Percentiles rank a stretch among this genome's conserved stretches.
Conservation (phyloP, 2,329 filamentous ascomycete species). For the Fusarium nanum region DNA sequence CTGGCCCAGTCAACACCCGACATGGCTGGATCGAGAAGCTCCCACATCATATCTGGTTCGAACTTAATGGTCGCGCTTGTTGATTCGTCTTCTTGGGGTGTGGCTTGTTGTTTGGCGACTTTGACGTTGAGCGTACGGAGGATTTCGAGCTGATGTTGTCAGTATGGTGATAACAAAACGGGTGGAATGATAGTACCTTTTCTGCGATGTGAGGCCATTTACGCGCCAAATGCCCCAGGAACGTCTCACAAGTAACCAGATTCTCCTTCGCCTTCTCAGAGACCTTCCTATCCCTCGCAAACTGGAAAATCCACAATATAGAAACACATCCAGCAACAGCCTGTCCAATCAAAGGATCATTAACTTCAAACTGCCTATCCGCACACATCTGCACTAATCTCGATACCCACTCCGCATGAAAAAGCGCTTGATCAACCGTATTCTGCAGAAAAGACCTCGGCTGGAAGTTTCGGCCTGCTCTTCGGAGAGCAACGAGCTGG, state of each 20-base stretch:
- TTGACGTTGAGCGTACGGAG: slow-evolving; percentile 30
- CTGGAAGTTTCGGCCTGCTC: slow-evolving; percentile 27
- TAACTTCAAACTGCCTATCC: slow-evolving; percentile 33
- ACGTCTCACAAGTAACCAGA: slow-evolving; percentile 16
- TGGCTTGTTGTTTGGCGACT: slow-evolving; percentile 13
- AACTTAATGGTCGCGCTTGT: slow-evolving; percentile 29
- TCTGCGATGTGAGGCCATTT: slow-evolving; percentile 40
- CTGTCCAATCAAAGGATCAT: slow-evolving; percentile 39
- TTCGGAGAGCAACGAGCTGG: slow-evolving; percentile 39
- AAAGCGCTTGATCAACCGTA: slow-evolving; percentile 43
- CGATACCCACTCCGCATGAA: slow-evolving; percentile 41
- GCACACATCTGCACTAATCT: slow-evolving; percentile 40
- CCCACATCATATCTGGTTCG: slow-evolving; percentile 42
- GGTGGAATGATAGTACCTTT: slow-evolving; percentile 2
- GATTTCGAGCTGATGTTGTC: slow-evolving; percentile 27
- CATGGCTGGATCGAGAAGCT: slow-evolving; percentile 33
- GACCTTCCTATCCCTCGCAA: slow-evolving; percentile 36
- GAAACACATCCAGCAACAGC: slow-evolving; percentile 38
- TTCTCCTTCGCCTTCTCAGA: slow-evolving; percentile 39
- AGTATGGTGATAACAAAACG: fast-evolving
- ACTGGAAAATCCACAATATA: slow-evolving; percentile 43
- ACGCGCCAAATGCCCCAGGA: slow-evolving; percentile 14
- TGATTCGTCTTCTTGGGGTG: background rate
- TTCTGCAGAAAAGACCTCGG: slow-evolving; percentile 41
- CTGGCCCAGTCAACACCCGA: background rate